A percentile compares a stretch with the other conserved stretches of the same genome.
Evolutionary conservation across 2,329 filamentous ascomycete genomes (phyloP).

Genomic region (Sporothrix brunneoviolacea): DNA sequence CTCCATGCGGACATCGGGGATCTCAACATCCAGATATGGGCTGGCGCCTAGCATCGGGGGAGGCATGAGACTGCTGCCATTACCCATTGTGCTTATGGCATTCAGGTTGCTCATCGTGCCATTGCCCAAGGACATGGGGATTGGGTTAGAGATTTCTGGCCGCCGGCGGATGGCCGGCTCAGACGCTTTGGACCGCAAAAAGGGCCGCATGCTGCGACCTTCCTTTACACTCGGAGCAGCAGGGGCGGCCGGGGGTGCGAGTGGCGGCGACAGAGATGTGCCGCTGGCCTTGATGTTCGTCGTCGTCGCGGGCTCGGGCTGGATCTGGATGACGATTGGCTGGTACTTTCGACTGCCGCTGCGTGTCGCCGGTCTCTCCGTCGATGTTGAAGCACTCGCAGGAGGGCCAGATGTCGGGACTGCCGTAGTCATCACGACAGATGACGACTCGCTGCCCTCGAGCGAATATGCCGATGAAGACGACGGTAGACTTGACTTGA

Average conservation of each 20-base stretch:
- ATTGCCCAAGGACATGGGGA: not conserved
- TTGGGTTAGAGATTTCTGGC: not conserved
- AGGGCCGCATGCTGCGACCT: constrained; percentile 8
- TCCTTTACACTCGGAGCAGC: not conserved
- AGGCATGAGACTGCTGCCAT: not conserved
- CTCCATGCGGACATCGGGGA: constrained; percentile 75
- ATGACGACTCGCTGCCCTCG: constrained; percentile 20
- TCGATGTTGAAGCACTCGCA: not conserved
- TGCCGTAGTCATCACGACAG: constrained; percentile 16
- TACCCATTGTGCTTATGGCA: not conserved
- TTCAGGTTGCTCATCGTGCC: not conserved
- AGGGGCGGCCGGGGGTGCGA: not conserved
- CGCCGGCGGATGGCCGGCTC: constrained; percentile 16
- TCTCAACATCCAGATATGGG: constrained; percentile 64
- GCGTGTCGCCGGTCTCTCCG: constrained; percentile 23
- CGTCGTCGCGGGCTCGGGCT: constrained; percentile 1
- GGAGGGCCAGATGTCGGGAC: not conserved
- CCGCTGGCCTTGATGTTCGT: constrained; percentile 2
- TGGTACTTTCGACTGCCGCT: constrained; percentile 38
- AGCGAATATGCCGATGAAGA: not conserved
- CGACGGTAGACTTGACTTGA: not conserved
- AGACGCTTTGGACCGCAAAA: constrained; percentile 17
- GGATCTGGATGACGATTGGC: constrained; percentile 32
- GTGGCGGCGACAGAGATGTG: not conserved
- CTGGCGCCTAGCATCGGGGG: constrained; percentile 14